Base-by-base conservation (phyloP, 768 basidiomycete genomes). In the Calocybe cyanea region DNA sequence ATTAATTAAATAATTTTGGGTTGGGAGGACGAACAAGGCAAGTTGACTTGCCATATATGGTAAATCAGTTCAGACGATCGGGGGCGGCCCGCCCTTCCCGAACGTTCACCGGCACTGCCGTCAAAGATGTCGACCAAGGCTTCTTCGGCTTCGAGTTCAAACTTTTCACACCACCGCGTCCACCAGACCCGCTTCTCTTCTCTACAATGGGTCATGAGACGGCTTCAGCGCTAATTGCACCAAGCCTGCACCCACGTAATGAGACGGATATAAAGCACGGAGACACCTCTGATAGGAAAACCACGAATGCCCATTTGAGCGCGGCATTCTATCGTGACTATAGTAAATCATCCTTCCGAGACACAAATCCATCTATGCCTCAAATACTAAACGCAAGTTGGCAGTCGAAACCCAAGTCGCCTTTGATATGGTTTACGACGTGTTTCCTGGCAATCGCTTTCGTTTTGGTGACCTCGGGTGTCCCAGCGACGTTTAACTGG, bases 371-470 rank as follows among this genome's bases (percentile, higher is more conserved):
- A 41, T 18, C 38, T 9, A 39, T 48, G 45, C 14, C 33, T 20
- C 42, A 24, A 10, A 28, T 28, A n/a, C n/a, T n/a, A 11, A 11
- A 28, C 11, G 25, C 25, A 28, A 23, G 46, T 54, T 42, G 49
- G 40, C 19, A 40, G 10, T 41, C 41, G 37, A 53, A 52, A 39
- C 57, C 55, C 42, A 63, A 49, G 50, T 53, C 56, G 13, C 43
- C 52, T 30, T 57, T 58, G 57, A 58, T 68, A 51, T 61, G 64
- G 55, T 20, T 59, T 33, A 38, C 57, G 28, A 57, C 60, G 13
- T 60, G 61, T 49, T 43, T 63, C 30, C 53, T 57, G 3, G 61
- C 57, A 28, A 38, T 53, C 1, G 50, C 57, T 8, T 56, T 67
- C 14, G 56, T 63, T 32, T 54, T 62, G 17, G 50, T 56, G 18